Conservation (phyloP, 2,329 filamentous ascomycete species). For the Metarhizium robertsii region DNA sequence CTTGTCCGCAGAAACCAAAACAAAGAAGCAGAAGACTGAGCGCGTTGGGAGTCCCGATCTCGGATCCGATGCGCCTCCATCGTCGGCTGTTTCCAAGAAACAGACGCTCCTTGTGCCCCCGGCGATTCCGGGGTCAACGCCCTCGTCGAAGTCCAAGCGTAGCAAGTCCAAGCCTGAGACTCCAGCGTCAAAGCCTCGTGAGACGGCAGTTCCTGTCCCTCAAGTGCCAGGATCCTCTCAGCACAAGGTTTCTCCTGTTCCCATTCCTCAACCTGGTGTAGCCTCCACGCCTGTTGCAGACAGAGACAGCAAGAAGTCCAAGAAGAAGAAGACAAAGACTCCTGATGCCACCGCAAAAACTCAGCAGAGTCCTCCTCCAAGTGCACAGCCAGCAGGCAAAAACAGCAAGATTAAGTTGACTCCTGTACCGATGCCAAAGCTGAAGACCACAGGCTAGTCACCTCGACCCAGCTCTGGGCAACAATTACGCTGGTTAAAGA, state of each 20-base stretch:
- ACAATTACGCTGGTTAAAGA: neutral
- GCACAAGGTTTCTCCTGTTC: constrained; percentile 15
- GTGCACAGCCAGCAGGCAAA: constrained; percentile 9
- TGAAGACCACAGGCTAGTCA: constrained; percentile 15
- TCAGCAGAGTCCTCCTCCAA: constrained; percentile 12
- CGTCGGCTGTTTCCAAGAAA: constrained; percentile 16
- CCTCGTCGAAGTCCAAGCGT: constrained; percentile 14
- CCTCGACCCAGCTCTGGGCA: neutral
- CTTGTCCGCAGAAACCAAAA: constrained; percentile 28
- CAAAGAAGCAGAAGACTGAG: constrained; percentile 30
- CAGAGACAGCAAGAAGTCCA: constrained; percentile 20
- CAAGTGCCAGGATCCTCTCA: constrained; percentile 22
- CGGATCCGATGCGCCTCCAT: constrained; percentile 19
- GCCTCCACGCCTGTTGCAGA: constrained; percentile 12
- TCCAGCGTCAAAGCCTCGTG: constrained; percentile 17
- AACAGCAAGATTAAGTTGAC: constrained; percentile 12
- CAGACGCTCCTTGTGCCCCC: constrained; percentile 24
- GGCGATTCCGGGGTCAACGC: constrained; percentile 17
- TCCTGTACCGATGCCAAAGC: constrained; percentile 16
- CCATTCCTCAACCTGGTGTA: constrained; percentile 9
- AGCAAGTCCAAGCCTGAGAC: constrained; percentile 14
- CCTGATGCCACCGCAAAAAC: constrained; percentile 4
- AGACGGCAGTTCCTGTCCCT: constrained; percentile 25
- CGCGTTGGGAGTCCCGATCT: constrained; percentile 24
- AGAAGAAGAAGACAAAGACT: constrained; percentile 21